Conservation (phyloP, 495 filamentous ascomycete species). For the Penicillium atrosanguineum region DNA sequence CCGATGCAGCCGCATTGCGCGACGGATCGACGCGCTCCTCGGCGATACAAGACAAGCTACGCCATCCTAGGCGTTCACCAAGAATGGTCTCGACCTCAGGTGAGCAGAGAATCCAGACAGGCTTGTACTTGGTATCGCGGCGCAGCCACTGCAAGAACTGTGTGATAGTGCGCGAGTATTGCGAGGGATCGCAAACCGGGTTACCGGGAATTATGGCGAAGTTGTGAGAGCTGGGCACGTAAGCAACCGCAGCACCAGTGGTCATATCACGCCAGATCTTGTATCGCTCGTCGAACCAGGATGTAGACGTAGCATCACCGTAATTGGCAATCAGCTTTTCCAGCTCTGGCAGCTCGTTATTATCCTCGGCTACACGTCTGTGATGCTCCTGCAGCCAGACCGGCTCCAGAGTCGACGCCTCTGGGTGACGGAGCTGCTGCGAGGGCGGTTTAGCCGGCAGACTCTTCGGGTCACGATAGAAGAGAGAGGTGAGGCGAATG, state of each 20-base stretch:
- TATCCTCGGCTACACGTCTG: slow-evolving; percentile 34
- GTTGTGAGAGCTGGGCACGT: slow-evolving; percentile 66
- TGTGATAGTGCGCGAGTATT: slow-evolving; percentile 67
- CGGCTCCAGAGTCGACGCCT: slow-evolving; percentile 70
- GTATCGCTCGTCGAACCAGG: slow-evolving; percentile 80
- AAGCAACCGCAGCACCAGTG: slow-evolving; percentile 78
- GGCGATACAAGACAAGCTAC: slow-evolving; percentile 76
- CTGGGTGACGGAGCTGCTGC: slow-evolving; percentile 66
- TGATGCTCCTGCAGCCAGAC: slow-evolving; percentile 51
- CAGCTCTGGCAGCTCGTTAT: slow-evolving; percentile 62
- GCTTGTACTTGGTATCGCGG: slow-evolving; percentile 71
- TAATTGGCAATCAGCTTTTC: slow-evolving; percentile 87
- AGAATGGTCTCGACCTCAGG: slow-evolving; percentile 68
- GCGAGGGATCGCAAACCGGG: slow-evolving; percentile 70
- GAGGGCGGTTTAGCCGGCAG: slow-evolving; percentile 57
- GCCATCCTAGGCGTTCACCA: slow-evolving; percentile 74
- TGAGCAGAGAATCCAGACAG: slow-evolving; percentile 77
- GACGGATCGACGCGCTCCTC: slow-evolving; percentile 74
- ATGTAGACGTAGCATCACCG: slow-evolving; percentile 83
- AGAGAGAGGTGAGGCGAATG: slow-evolving; percentile 82
- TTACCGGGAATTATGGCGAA: slow-evolving; percentile 79
- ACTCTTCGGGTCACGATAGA: slow-evolving; percentile 79
- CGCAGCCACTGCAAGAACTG: slow-evolving; percentile 68
- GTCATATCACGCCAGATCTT: slow-evolving; percentile 74
- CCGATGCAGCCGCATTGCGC: slow-evolving; percentile 51